Base-by-base conservation (phyloP, 345 rosid species). In the Euphorbia tirucalli region DNA sequence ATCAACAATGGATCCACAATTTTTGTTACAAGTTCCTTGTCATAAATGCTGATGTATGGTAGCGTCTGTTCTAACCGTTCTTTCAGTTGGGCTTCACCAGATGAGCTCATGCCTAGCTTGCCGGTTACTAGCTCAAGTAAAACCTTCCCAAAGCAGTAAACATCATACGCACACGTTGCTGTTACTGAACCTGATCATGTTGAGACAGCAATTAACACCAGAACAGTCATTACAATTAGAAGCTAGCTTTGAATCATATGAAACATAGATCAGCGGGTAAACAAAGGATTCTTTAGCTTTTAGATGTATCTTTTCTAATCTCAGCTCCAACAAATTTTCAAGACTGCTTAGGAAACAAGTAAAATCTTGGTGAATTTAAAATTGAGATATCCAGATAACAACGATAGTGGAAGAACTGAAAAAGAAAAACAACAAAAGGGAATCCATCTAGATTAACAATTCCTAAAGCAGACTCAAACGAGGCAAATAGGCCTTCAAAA, bases 41-140 rank as follows among this genome's bases (percentile, higher is more conserved):
- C 97, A 30, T 91, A 88, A 74, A 92, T 86, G 75, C 87, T 93
- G 70, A 96, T 93, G 79, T 85, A 85, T 3, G 86, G 92, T 44
- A 93, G 75, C 2, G 82, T 88, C 85, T 89, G 92, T 24, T 93
- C 98, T 69, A 90, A 74, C 82, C 83, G 86, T 55, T 85, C 97
- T 81, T 86, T 93, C 58, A 79, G 73, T 56, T 85, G 81, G 39
- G 85, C 74, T 21, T 93, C 93, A 55, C 77, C 84, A 13, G 87
- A 81, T 71, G 86, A 82, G 54, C 98, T 89, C 7, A 89, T 87
- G 41, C 97, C 98, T n/a, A 96, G 81, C 79, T 85, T 96, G 19
- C 99, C 99, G 0, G 99, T 96, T 44, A 96, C 98, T 75, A 96
- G 85, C 85, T 91, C 98, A 11, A 96, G 93, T 69, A 96, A 79